Evolutionary conservation across 306 rosid species (phyloP).

Genomic region (Cicer cuneatum): DNA sequence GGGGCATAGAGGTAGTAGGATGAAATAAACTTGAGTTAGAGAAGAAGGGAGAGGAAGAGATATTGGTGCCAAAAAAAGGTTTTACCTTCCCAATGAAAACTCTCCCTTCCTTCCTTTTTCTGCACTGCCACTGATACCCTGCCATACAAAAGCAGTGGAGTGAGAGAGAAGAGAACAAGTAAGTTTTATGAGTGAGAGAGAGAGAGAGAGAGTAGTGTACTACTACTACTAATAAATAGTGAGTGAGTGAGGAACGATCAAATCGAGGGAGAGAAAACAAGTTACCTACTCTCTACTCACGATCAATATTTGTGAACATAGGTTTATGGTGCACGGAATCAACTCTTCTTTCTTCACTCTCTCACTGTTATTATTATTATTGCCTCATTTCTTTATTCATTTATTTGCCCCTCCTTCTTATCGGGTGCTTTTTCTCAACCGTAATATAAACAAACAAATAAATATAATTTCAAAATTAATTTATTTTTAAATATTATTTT

Average conservation of each 20-base stretch:
- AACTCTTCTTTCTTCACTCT: too few species aligned
- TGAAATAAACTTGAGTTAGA: neutral
- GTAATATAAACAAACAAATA: too few species aligned
- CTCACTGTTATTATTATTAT: too few species aligned
- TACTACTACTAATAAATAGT: neutral
- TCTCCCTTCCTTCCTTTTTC: constrained; percentile 64
- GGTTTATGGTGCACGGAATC: constrained; percentile 62
- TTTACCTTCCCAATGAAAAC: constrained; percentile 99
- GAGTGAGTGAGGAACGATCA: constrained; percentile 55
- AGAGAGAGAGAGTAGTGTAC: neutral
- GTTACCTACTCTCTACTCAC: constrained; percentile 51
- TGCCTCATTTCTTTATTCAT: too few species aligned
- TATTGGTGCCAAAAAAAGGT: constrained; percentile 45
- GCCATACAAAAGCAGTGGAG: constrained; percentile 52
- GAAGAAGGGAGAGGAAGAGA: constrained; percentile 38
- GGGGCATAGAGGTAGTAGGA: constrained; percentile 38
- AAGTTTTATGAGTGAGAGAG: neutral
- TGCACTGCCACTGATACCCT: constrained; percentile 74
- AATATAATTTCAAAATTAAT: too few species aligned
- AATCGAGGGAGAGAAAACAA: constrained; percentile 80
- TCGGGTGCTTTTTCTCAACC: too few species aligned
- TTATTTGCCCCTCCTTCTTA: too few species aligned
- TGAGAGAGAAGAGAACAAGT: constrained; percentile 5
- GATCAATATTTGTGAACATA: constrained; percentile 30
- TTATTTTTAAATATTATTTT: too few species aligned